phyloP scores from a whole-genome alignment of 1,139 yeast genomes.

The Wickerhamomyces sp. region DNA sequence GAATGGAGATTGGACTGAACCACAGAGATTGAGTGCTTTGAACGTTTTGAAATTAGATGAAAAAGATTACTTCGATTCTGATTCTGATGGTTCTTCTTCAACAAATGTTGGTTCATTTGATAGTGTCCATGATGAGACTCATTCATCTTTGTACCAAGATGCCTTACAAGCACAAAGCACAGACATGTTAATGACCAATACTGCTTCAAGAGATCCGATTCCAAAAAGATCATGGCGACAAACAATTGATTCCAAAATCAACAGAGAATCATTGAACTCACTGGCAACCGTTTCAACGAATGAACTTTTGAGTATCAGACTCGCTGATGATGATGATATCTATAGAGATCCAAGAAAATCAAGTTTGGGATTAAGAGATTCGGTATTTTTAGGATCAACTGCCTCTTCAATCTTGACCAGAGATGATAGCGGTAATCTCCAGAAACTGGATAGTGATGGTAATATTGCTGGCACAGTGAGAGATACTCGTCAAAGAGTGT shows the following conservation, averaged over 20 bases:
- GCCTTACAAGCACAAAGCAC: slow-evolving; percentile 27
- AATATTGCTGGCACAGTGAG: slow-evolving; percentile 34
- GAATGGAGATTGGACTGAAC: slow-evolving; percentile 26
- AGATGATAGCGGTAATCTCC: slow-evolving; percentile 38
- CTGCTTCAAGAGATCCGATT: slow-evolving; percentile 22
- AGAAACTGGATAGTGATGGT: slow-evolving; percentile 51
- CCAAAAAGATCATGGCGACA: slow-evolving; percentile 75
- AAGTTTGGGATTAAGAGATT: slow-evolving; percentile 37
- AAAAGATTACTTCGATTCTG: slow-evolving; percentile 26
- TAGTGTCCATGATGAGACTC: slow-evolving; percentile 19
- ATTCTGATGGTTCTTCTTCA: slow-evolving; percentile 29
- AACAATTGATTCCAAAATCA: slow-evolving; percentile 35
- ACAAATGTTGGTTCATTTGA: slow-evolving; percentile 27
- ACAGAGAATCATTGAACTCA: slow-evolving; percentile 61
- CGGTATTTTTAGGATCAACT: slow-evolving; percentile 28
- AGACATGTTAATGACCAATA: slow-evolving; percentile 23
- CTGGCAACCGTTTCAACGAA: slow-evolving; percentile 84
- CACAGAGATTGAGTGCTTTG: slow-evolving; percentile 44
- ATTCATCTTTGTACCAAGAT: slow-evolving; percentile 25
- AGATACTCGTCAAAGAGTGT: slow-evolving; percentile 16
- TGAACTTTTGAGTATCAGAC: slow-evolving; percentile 73
- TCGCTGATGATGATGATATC: slow-evolving; percentile 54
- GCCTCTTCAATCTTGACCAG: slow-evolving; percentile 23
- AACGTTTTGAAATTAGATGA: slow-evolving; percentile 51
- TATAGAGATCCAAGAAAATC: slow-evolving; percentile 37